phyloP scores from a whole-genome alignment of 495 filamentous ascomycete species.

The Penicillium samsonianum region DNA sequence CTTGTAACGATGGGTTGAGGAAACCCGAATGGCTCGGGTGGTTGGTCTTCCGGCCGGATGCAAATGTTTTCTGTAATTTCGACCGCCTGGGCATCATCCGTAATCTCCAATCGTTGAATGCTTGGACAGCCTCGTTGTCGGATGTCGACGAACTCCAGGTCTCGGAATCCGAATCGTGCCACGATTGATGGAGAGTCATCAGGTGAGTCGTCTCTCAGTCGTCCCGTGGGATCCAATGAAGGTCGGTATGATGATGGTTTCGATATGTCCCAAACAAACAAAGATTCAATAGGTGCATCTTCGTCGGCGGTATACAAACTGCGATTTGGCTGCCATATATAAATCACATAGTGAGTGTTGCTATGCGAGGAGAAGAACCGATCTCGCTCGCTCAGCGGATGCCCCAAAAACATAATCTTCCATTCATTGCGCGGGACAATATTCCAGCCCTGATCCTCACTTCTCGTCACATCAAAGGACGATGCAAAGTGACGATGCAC shows the following conservation, averaged over 20 bases:
- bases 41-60: conserved; percentile 43
- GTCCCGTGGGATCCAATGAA: conserved; percentile 54
- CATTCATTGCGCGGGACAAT: conserved; percentile 64
- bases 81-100: conserved; percentile 42
- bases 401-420: conserved; percentile 64
- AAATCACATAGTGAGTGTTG: conserved; percentile 63
- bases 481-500: conserved; percentile 67
- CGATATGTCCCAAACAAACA: conserved; percentile 70
- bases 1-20: conserved; percentile 50
- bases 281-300: conserved; percentile 59
- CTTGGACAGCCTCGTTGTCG: conserved; percentile 56
- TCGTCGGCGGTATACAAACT: conserved; percentile 57
- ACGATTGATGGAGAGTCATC: conserved; percentile 53
- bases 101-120: conserved; percentile 56
- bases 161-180: conserved; percentile 54
- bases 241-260: conserved; percentile 55
- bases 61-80: conserved; percentile 53
- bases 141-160: conserved; percentile 59
- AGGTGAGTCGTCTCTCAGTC: conserved; percentile 33
- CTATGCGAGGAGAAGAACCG: conserved; percentile 68
- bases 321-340: conserved; percentile 66
- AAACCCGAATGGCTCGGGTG: conserved; percentile 13
- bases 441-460: conserved; percentile 39
- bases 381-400: conserved; percentile 59
- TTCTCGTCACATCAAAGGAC: conserved; percentile 53